A percentile compares a stretch with the other conserved stretches of the same genome.
Conservation (phyloP, 2,329 filamentous ascomycete species). For the Ilyonectria mors-panacis region DNA sequence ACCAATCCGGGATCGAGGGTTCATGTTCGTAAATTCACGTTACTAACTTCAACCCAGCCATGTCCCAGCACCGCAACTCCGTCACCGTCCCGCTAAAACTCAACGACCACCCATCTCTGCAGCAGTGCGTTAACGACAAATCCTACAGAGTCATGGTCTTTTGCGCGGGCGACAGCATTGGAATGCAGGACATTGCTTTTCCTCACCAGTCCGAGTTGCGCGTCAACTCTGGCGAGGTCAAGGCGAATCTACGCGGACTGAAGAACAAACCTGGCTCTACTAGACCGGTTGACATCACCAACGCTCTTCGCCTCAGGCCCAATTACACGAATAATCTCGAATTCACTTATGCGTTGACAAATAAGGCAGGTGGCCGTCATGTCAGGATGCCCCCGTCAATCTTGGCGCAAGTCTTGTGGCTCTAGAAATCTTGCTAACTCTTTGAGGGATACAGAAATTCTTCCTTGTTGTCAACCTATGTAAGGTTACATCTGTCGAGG, state of each 20-base stretch:
- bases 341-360: conserved; percentile 93
- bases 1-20: neutral
- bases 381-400: conserved; percentile 33
- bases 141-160: conserved; percentile 85
- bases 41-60: conserved; percentile 58
- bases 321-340: conserved; percentile 83
- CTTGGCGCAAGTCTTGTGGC: conserved; percentile 37
- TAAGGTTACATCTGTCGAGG: conserved; percentile 77
- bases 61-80: conserved; percentile 68
- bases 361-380: conserved; percentile 74
- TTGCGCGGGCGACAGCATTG: conserved; percentile 77
- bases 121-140: conserved; percentile 72
- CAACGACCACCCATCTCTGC: conserved; percentile 67
- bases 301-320: conserved; percentile 77
- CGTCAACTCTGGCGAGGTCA: conserved; percentile 89
- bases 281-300: conserved; percentile 91
- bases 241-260: conserved; percentile 92
- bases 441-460: conserved; percentile 70
- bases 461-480: conserved; percentile 84
- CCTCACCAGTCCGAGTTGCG: conserved; percentile 94
- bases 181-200: conserved; percentile 85
- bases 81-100: conserved; percentile 61
- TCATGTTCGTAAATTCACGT: neutral
- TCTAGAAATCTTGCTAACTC: conserved; percentile 34
- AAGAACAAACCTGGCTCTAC: conserved; percentile 98